These are phyloP conservation scores for Sclerotinia borealis DNA, from an alignment of 2,329 filamentous ascomycete species.

Conservation along the genomic window DNA sequence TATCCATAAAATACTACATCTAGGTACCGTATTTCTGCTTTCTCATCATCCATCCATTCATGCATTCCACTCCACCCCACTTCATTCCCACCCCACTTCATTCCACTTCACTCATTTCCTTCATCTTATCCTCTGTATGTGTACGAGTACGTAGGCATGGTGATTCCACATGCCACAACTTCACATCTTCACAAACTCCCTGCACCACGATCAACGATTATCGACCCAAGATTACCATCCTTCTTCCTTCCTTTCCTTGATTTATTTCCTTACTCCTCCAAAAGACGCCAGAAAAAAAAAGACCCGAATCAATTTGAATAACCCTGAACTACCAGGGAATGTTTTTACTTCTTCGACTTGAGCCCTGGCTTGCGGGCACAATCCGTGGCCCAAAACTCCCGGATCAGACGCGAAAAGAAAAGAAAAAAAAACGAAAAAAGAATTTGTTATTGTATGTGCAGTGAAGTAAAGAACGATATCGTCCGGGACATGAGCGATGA, in stretches of 20 bases:
- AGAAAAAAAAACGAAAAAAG: background rate
- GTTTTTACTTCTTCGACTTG: background rate
- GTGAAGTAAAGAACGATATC: background rate
- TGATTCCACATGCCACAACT: too few species aligned
- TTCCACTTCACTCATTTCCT: too few species aligned
- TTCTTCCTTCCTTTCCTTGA: background rate
- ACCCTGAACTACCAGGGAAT: slow-evolving; percentile 1
- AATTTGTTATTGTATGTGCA: background rate
- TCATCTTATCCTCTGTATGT: too few species aligned
- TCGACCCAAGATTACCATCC: background rate
- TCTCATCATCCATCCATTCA: too few species aligned
- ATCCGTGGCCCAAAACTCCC: too few species aligned
- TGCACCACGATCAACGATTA: background rate
- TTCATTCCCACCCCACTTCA: too few species aligned
- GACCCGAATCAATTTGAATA: slow-evolving; percentile 5
- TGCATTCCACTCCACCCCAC: too few species aligned
- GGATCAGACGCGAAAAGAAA: background rate
- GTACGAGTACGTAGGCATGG: too few species aligned
- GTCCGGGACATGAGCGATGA: background rate
- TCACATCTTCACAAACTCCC: too few species aligned
- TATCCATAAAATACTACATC: too few species aligned
- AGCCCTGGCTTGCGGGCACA: background rate
- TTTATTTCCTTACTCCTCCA: background rate
- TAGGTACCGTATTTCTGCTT: too few species aligned
- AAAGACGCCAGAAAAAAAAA: background rate